phyloP scores from a whole-genome alignment of 768 basidiomycete genomes.

The Agrocybe praecox region DNA sequence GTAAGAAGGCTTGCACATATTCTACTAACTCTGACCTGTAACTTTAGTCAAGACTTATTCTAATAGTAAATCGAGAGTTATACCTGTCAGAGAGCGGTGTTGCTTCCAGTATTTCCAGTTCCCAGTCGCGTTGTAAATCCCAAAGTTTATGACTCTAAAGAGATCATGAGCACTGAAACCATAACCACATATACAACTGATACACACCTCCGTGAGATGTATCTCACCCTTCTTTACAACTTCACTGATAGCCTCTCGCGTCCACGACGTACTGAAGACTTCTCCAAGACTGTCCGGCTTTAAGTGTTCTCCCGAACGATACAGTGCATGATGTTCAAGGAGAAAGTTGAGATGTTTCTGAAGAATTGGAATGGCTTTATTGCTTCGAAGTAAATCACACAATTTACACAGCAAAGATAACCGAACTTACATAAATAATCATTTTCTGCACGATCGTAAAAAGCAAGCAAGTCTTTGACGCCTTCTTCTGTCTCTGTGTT shows the following conservation, averaged over 20 bases:
- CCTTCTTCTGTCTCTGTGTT: constrained; percentile 56
- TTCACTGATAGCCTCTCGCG: constrained; percentile 51
- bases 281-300: constrained; percentile 58
- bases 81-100: constrained; percentile 51
- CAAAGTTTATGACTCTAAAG: constrained; percentile 70
- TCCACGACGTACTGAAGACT: constrained; percentile 65
- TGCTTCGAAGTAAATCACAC: constrained; percentile 5
- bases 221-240: constrained; percentile 57
- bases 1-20: constrained; percentile 57
- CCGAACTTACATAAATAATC: constrained; percentile 78
- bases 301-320: constrained; percentile 34
- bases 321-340: constrained; percentile 40
- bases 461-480: constrained; percentile 54
- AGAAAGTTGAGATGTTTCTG: constrained; percentile 70
- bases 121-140: constrained; percentile 76
- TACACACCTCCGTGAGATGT: constrained; percentile 65
- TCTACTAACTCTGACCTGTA: constrained; percentile 46
- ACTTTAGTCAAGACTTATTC: constrained; percentile 2
- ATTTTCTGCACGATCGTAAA: constrained; percentile 67
- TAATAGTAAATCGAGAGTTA: not conserved
- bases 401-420: not conserved
- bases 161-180: not conserved
- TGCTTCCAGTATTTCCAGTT: constrained; percentile 60
- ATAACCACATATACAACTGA: not conserved
- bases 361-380: constrained; percentile 73